Evolutionary conservation across 2,329 filamentous ascomycete species (phyloP), one percentile per base, ranked within the genome.

Genomic region (Hymenoscyphus salicellus): DNA sequence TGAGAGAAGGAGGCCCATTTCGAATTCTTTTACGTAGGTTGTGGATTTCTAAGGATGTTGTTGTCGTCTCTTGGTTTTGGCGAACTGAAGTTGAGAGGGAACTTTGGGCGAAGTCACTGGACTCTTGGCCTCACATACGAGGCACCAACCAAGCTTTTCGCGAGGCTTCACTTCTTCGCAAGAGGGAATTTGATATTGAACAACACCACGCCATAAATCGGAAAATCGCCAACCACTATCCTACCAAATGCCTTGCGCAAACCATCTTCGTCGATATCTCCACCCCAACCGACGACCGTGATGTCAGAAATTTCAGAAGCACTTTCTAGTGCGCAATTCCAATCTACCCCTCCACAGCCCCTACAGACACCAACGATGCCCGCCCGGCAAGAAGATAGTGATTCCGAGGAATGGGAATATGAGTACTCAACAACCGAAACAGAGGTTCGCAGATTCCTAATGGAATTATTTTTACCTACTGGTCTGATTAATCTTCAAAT

Each of bases 331-430:
- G 26, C 55, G 28, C 55, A 52, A 26, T 52, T 52, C 46, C 68
- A 56, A 46, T 41, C 30, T 63, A 43, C 41, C 55, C 38, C 36
- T 55, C 43, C 30, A 62, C 58, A 68, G 66, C 56, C 38, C 52
- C 43, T 61, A 33, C 20, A 57, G 16, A 55, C 26, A 58, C 30
- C 32, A 32, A 55, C 41, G 59, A 66, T 57, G 60, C 62, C 10
- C 66, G 66, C 43, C 23, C 46, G 46, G 14, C n/a, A 14, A 52
- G 46, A 52, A 7, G 55, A 49, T 10, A 79, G 86, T 65, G 84
- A 88, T 58, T 81, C 81, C 3, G 84, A 87, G 16, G 85, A 87
- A 60, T 89, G 85, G 85, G 86, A 89, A 71, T 89, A 88, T 69
- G 86, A 89, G 69, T 89, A 89, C 71, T 89, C 86, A 0, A 76